phyloP scores from a whole-genome alignment of 2,329 filamentous ascomycete genomes.

The Xylaria multiplex region DNA sequence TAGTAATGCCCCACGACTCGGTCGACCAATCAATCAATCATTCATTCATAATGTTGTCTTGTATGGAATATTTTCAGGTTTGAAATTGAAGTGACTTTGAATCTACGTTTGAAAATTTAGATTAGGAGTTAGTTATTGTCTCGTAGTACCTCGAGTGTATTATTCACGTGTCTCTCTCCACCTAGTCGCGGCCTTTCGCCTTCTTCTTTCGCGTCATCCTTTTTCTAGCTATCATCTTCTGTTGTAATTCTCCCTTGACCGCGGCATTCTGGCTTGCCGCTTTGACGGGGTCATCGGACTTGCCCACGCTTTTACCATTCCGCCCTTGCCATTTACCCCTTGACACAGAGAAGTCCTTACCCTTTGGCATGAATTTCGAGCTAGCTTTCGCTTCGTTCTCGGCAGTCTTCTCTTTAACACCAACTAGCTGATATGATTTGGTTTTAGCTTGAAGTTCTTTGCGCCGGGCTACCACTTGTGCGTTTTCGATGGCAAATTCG shows the following conservation, averaged over 20 bases:
- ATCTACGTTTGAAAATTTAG: not conserved
- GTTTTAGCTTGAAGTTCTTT: constrained; percentile 61
- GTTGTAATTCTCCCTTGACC: constrained; percentile 60
- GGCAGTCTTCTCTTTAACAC: constrained; percentile 27
- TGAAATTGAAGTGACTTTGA: not conserved
- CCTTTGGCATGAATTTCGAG: constrained; percentile 33
- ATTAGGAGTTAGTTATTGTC: not conserved
- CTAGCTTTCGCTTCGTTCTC: constrained; percentile 24
- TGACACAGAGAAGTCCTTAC: constrained; percentile 50
- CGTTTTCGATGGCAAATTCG: constrained; percentile 98
- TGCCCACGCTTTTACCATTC: constrained; percentile 21
- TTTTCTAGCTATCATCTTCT: constrained; percentile 87
- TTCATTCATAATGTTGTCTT: not conserved
- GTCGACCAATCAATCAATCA: too few relatives aligned
- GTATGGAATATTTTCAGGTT: not conserved
- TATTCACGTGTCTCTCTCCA: not conserved
- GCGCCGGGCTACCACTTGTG: constrained; percentile 88
- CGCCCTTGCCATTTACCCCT: constrained; percentile 44
- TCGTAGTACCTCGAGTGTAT: not conserved
- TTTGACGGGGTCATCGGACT: constrained; percentile 37
- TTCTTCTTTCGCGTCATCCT: constrained; percentile 80
- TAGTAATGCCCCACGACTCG: constrained; percentile 6
- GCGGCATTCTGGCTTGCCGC: constrained; percentile 42
- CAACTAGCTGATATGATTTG: constrained; percentile 24
- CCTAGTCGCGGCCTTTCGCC: constrained; percentile 52